A percentile compares a stretch with the other conserved stretches of the same genome.
Conservation (phyloP, 345 rosid species). For the Eucalyptus sp. region DNA sequence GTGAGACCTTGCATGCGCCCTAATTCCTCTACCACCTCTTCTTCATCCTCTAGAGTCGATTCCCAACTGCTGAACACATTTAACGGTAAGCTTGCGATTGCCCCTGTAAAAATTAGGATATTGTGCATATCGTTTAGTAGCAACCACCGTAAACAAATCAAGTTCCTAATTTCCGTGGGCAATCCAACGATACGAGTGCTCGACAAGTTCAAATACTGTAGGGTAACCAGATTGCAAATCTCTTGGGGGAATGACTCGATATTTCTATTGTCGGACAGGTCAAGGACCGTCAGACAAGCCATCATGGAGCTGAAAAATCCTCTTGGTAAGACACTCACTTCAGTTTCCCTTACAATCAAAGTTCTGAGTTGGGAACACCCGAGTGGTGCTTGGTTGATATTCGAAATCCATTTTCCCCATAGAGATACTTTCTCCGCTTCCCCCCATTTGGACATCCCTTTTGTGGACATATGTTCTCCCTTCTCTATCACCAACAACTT, state of each 20-base stretch:
- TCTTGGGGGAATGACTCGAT: fast-evolving
- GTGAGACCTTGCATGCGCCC: not conserved
- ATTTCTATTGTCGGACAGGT: fast-evolving
- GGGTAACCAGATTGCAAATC: not conserved
- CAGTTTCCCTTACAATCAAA: not conserved
- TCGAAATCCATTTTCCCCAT: fast-evolving
- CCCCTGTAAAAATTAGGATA: fast-evolving
- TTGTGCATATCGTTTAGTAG: fast-evolving
- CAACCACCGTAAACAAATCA: not conserved
- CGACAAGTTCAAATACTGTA: fast-evolving
- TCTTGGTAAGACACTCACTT: fast-evolving
- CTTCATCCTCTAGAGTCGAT: fast-evolving
- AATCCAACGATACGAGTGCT: not conserved
- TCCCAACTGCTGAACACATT: fast-evolving
- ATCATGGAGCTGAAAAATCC: not conserved
- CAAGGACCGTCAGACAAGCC: not conserved
- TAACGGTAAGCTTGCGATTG: not conserved
- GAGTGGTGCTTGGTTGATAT: not conserved
- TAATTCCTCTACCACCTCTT: not conserved
- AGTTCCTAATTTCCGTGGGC: fast-evolving
- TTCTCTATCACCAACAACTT: not conserved
- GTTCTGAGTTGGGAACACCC: not conserved
- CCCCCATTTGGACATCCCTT: not conserved
- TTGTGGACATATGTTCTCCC: fast-evolving
- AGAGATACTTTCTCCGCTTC: not conserved